Base-by-base conservation (phyloP, 2,329 filamentous ascomycete species). In the Monosporascus sp. region DNA sequence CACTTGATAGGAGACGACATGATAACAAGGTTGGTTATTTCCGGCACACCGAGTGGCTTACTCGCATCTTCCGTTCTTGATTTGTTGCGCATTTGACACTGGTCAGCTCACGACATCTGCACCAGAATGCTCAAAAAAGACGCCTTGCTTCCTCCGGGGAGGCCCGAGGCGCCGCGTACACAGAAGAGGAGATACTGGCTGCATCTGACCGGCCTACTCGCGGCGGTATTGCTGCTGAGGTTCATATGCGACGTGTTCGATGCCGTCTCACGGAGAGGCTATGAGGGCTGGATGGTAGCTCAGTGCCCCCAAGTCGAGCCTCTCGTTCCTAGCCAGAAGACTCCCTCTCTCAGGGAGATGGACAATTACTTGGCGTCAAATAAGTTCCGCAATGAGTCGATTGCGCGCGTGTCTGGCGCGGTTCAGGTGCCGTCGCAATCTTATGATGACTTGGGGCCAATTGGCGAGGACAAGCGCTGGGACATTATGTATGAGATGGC, bases 381-480 rank as follows among this genome's bases (percentile, higher is more conserved):
- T 38, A 58, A 62, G 35, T 72, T 72, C 54, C 61, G 65, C 35
- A 65, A 68, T 35, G 65, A 67, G 45, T 66, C 69, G 16, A 55
- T 71, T 37, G 52, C 55, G 48, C 67, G 65, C 50, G 45, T 81
- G 54, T 65, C 76, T 16, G 71, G 72, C 3, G 72, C 77, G 22
- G 72, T 86, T 31, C 74, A 78, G 60, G 74, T 84, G 26, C 78
- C 79, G 1, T 81, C 81, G 1, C 70, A 80, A 48, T 77, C 77
- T 0, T 82, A 75, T 51, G 80, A 84, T 58, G 75, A 83, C 56
- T 69, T 84, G 56, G 79, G 78, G 4, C 67, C 70, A 0, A 68
- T 85, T 17, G 79, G 77, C 31, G 69, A 74, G 43, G 85, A 87
- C 60, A 66, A 75, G 44, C 74, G 80, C 50, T 88, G 85, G 77